Conservation (phyloP, 306 rosid species). For the Leucaena leucocephala region DNA sequence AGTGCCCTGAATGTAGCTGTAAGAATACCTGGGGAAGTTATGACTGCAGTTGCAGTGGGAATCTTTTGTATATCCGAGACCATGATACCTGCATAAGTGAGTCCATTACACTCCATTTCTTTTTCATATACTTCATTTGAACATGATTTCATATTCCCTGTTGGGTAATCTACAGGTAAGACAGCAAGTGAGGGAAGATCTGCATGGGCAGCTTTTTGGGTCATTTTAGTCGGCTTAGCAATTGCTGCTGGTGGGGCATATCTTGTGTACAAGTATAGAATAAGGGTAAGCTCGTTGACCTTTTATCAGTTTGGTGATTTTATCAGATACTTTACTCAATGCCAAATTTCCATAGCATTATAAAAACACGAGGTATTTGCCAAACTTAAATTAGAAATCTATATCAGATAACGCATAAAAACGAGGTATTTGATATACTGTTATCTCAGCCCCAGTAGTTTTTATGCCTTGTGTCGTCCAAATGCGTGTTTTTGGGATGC, state of each 20-base stretch:
- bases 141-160: slow-evolving; percentile 21
- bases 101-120: slow-evolving; percentile 42
- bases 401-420: neutral
- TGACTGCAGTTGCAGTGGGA: slow-evolving; percentile 84
- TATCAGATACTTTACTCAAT: neutral
- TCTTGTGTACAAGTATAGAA: slow-evolving; percentile 95
- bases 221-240: slow-evolving; percentile 74
- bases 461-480: neutral
- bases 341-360: slow-evolving; percentile 1
- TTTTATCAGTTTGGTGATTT: slow-evolving; percentile 29
- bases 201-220: slow-evolving; percentile 91
- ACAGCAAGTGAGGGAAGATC: slow-evolving; percentile 65
- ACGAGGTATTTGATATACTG: neutral
- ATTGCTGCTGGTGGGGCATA: slow-evolving; percentile 88
- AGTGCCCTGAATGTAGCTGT: slow-evolving; percentile 97
- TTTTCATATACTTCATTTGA: slow-evolving; percentile 8
- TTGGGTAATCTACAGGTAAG: slow-evolving; percentile 70
- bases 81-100: slow-evolving; percentile 97
- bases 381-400: slow-evolving; percentile 5
- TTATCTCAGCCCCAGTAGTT: slow-evolving; percentile 46
- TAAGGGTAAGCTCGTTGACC: slow-evolving; percentile 72
- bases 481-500: slow-evolving; percentile 64
- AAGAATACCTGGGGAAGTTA: slow-evolving; percentile 98
- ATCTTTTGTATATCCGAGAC: slow-evolving; percentile 89
- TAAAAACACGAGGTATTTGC: neutral